Base-by-base conservation (phyloP, 306 rosid genomes). In the Casuarina equisetifolia region DNA sequence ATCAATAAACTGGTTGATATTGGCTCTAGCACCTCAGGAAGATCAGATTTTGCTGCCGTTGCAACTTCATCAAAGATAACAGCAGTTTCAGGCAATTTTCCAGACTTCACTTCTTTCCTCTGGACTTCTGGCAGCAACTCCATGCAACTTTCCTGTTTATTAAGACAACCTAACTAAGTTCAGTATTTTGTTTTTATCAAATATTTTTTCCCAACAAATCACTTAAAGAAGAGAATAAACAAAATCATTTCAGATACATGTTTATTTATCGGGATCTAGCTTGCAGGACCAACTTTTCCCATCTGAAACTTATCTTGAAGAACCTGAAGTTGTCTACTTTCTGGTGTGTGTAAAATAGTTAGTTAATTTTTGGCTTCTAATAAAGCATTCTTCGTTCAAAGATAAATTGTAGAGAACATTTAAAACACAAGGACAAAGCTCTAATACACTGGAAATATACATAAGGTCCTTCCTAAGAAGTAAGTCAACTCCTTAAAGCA, bases 61-160 rank as follows among this genome's bases (percentile, higher is more conserved):
- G 88, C 91, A 42, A 78, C 94, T 78, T 80, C 76, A 35, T 42
- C 70, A 75, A 88, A 78, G 49, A 62, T 74, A 81, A 20, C 89
- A 70, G 79, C 84, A 38, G 25, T 62, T 35, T 86, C 90, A 42
- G 73, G 81, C 83, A 80, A 75, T 71, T 89, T 89, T 77, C 91
- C 90, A 13, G 87, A 80, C 88, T 84, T 89, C 66, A 90, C 80
- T 84, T 93, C 87, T 73, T 77, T 84, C 84, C 68, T 87, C 83
- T 93, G 90, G 71, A 84, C 89, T 85, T 93, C 98, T 35, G 99
- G 96, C 79, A 93, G 89, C 91, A 96, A 85, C 74, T 88, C 92
- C 91, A 91, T 84, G 92, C 95, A 82, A 80, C 85, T 90, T 73
- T 89, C 91, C 99, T 93, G 94, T 86, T 80, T 66, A 77, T 63